A percentile compares a stretch with the other conserved stretches of the same genome.
Conservation (phyloP, 306 rosid genomes). For the Hylodesmum podocarpum region DNA sequence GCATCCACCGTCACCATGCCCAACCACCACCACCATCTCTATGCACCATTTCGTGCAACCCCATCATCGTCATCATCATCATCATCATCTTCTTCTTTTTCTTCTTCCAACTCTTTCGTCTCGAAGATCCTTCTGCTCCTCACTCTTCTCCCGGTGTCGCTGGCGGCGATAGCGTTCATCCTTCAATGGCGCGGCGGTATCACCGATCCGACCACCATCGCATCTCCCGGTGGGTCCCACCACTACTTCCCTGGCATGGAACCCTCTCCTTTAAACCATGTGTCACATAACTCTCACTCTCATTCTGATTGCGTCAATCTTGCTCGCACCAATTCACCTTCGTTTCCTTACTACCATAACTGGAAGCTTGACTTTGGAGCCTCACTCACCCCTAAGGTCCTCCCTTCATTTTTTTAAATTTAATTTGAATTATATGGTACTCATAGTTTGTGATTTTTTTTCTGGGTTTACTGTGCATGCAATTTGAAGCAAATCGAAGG, state of each 20-base stretch:
- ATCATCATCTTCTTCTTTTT: slow-evolving; percentile 40
- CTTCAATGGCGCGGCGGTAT: slow-evolving; percentile 99
- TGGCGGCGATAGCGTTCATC: slow-evolving; percentile 80
- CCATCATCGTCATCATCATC: slow-evolving; percentile 39
- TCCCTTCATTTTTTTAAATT: neutral
- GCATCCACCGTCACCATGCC: slow-evolving; percentile 40
- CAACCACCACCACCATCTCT: slow-evolving; percentile 61
- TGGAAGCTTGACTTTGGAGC: slow-evolving; percentile 76
- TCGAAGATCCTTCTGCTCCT: slow-evolving; percentile 82
- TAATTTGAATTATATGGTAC: neutral
- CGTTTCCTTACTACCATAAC: slow-evolving; percentile 73
- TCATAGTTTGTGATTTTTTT: neutral
- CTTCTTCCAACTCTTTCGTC: slow-evolving; percentile 49
- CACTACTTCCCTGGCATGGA: slow-evolving; percentile 87
- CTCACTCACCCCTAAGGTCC: slow-evolving; percentile 83
- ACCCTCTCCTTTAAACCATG: slow-evolving; percentile 66
- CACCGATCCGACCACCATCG: slow-evolving; percentile 73
- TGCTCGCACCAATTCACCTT: slow-evolving; percentile 64
- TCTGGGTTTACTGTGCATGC: neutral
- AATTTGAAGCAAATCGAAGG: neutral
- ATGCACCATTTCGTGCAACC: slow-evolving; percentile 61
- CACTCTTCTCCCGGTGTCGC: slow-evolving; percentile 82
- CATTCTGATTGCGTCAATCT: slow-evolving; percentile 62
- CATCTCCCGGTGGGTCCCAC: slow-evolving; percentile 76
- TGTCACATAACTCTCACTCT: slow-evolving; percentile 44